Percentiles rank a stretch among this genome's conserved stretches.
These are phyloP conservation scores for Salix koriyanagi DNA, from an alignment of 345 rosid genomes.

Conservation along the genomic window DNA sequence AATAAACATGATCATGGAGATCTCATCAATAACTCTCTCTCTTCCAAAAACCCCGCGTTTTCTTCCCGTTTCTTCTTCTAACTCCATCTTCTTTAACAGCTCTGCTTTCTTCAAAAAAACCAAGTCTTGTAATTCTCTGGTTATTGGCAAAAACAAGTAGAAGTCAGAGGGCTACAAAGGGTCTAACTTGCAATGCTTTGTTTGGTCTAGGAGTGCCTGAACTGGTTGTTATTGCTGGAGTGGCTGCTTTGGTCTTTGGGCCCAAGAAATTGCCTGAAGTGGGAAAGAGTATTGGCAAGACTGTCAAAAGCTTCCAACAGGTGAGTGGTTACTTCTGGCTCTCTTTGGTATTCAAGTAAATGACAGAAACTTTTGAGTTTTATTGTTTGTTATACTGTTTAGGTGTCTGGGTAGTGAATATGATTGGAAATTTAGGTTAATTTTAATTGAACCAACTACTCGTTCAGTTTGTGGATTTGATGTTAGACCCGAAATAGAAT, in stretches of 20 bases:
- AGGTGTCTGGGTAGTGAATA: background rate
- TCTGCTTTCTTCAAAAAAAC: conserved; percentile 9
- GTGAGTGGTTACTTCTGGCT: conserved; percentile 29
- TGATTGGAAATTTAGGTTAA: background rate
- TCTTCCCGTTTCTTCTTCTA: conserved; percentile 49
- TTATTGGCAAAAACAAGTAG: conserved; percentile 38
- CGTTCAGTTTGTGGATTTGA: background rate
- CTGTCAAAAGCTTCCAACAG: conserved; percentile 95
- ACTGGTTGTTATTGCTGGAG: conserved; percentile 92
- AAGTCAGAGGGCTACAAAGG: conserved; percentile 36
- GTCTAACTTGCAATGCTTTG: conserved; percentile 65
- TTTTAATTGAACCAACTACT: background rate
- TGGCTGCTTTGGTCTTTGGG: conserved; percentile 85
- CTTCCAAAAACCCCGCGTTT: conserved; percentile 26
- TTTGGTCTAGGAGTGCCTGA: conserved; percentile 96
- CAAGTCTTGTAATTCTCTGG: conserved; percentile 27
- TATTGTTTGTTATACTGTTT: conserved; percentile 5
- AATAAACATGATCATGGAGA: conserved; percentile 43
- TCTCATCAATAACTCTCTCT: conserved; percentile 50
- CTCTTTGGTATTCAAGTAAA: conserved; percentile 7
- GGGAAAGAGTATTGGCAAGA: conserved; percentile 88
- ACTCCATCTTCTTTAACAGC: conserved; percentile 41
- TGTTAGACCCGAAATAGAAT: background rate
- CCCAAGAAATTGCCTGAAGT: conserved; percentile 96
- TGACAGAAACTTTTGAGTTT: conserved; percentile 5